Conservation (phyloP, 2,329 filamentous ascomycete species). For the Arthroderma uncinatum region DNA sequence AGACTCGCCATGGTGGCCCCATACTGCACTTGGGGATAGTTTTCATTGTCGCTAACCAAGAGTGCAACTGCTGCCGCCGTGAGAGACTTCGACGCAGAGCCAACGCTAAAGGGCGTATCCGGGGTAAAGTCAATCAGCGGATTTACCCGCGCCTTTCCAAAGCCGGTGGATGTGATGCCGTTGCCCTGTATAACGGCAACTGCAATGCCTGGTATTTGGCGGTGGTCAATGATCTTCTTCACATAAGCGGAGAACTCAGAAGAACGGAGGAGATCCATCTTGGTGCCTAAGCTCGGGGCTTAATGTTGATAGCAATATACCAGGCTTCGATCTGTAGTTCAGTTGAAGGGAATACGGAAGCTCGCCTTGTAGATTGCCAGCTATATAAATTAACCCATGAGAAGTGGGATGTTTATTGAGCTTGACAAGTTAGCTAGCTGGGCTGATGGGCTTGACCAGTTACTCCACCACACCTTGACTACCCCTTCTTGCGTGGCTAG, state of each 20-base stretch:
- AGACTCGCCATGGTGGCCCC: constrained; percentile 38
- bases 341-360: too few species aligned
- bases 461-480: too few species aligned
- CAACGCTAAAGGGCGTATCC: constrained; percentile 21
- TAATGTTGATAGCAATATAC: too few species aligned
- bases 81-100: constrained; percentile 19
- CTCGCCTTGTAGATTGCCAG: too few species aligned
- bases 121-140: constrained; percentile 8
- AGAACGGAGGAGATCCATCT: background rate
- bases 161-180: background rate
- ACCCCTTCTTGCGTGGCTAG: too few species aligned
- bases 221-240: background rate
- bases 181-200: background rate
- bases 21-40: constrained; percentile 36
- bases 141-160: background rate
- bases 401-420: too few species aligned
- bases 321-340: too few species aligned
- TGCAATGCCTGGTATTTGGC: background rate
- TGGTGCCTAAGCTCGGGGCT: too few species aligned
- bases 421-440: too few species aligned
- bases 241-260: background rate
- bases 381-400: too few species aligned
- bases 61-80: constrained; percentile 26
- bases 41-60: constrained; percentile 34
- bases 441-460: too few species aligned